Evolutionary conservation across 306 rosid species (phyloP), one percentile per base, ranked within the genome.

Genomic region (Vachellia collinsii): DNA sequence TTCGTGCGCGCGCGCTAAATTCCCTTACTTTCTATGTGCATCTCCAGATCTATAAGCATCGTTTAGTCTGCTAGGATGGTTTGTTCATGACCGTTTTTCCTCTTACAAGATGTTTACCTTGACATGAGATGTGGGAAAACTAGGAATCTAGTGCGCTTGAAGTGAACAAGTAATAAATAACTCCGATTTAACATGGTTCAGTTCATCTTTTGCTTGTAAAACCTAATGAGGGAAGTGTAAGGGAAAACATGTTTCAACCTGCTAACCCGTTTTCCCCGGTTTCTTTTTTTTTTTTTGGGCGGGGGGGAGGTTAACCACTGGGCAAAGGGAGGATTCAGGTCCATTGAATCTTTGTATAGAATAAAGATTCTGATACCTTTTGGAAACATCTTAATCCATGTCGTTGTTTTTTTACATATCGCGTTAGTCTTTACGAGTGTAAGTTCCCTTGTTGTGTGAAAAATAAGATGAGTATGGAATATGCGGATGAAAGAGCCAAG

Each of bases 61-160:
- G 46, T 17, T 78, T 39, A 9, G 69, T 79, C 58, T 46, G 47
- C 61, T 68, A 34, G 77, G 61, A 36, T n/a, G 29, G 5, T 51
- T 56, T 78, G 6, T 22, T 42, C 70, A 3, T 66, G 39, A 37
- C 16, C 6, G 6, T 9, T 42, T 82, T 79, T 13, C 74, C 56
- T 39, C 3, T 47, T 41, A 25, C 29, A 64, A 43, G 29, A 53
- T 66, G 25, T 53, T 11, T 51, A 29, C 47, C 22, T 78, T 64
- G 64, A 14, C 68, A 50, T 48, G 67, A 70, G 38, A 43, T 17
- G 84, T 7, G 46, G 37, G 66, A 14, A 20, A 46, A 39, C 53
- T 47, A 61, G 70, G 42, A 39, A 81, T 81, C 44, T 75, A 44
- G 50, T 34, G 22, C 62, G 3, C 25, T 10, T 72, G 0, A 63